Evolutionary conservation across 2,329 filamentous ascomycete genomes (phyloP), one percentile per base, ranked within the genome.

Genomic region (Colletotrichum aenigma): DNA sequence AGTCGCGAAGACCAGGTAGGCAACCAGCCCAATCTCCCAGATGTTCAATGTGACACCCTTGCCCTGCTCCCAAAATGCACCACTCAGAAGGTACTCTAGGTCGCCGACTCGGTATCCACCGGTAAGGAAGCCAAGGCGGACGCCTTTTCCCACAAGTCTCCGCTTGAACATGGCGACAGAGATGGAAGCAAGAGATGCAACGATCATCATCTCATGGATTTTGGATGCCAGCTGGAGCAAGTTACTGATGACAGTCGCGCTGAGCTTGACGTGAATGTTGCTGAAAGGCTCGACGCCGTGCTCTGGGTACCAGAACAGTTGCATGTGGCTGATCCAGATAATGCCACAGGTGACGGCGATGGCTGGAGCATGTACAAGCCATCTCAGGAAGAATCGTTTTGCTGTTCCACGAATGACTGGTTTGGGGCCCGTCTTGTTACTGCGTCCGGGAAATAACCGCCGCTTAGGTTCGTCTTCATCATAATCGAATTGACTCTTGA

Each of bases 31-130:
- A 30, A 21, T 15, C 43, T 26, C 74, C 64, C 55, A 72, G 4
- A n/a, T 52, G 1, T n/a, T 15, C 1, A 34, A 26, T 15, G 30
- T 32, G 3, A 58, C 4, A 3, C 30, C 70, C 4, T 48, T 9
- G 2, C 65, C 71, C 38, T 74, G 71, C 13, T 28, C 28, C 70
- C 64, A 58, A 48, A 76, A 73, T 0, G 55, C 28, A 2, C n/a
- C 7, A 7, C 32, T 43, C 1, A 36, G 4, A 10, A 76, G 65
- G 8, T 76, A 76, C 4, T 18, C 28, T 10, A 74, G 21, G 12
- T 76, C 74, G 1, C 74, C 74, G 10, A 74, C 70, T 13, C 74
- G 74, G n/a, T 76, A 76, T 7, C 70, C 70, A 21, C 70, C 74
- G 4, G 74, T 76, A 4, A 76, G 64, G 10, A 76, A 69, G 4